A percentile compares a stretch with the other conserved stretches of the same genome.
Conservation (phyloP, 2,329 filamentous ascomycete species). For the Monosporascus sp. region DNA sequence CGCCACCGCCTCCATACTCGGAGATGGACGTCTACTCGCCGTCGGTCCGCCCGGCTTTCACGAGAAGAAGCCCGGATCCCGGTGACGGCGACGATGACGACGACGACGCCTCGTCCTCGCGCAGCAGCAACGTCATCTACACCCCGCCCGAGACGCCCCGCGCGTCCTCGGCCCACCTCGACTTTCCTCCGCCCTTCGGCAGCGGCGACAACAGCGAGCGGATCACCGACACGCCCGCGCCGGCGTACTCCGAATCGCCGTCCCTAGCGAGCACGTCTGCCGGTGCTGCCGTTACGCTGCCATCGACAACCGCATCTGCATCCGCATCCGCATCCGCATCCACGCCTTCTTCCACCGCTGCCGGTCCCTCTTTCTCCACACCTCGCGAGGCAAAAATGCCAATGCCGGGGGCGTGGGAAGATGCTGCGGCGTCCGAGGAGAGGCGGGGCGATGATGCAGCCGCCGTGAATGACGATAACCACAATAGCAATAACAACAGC, state of each 20-base stretch:
- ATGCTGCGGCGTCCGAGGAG: slow-evolving; percentile 18
- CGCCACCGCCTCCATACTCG: slow-evolving; percentile 51
- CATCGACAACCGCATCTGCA: no score
- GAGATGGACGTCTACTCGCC: slow-evolving; percentile 52
- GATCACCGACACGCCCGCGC: slow-evolving; percentile 26
- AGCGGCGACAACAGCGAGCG: slow-evolving; percentile 20
- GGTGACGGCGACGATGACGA: slow-evolving; percentile 27
- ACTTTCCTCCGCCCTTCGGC: slow-evolving; percentile 18
- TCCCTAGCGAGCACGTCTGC: background rate
- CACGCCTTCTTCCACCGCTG: no score
- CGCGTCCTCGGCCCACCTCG: slow-evolving; percentile 15
- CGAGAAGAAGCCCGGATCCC: slow-evolving; percentile 1
- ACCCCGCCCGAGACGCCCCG: slow-evolving; percentile 47
- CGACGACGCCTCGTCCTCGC: slow-evolving; percentile 35
- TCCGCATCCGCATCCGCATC: no score
- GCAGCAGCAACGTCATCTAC: slow-evolving; percentile 42
- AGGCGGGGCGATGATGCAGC: background rate
- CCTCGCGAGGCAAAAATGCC: background rate
- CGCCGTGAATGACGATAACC: no score
- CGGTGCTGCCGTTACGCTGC: background rate
- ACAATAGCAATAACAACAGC: background rate
- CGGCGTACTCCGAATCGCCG: slow-evolving; percentile 41
- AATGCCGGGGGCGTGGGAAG: slow-evolving; percentile 30
- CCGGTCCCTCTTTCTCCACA: no score
- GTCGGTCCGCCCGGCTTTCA: slow-evolving; percentile 24